A percentile compares a stretch with the other conserved stretches of the same genome.
These are phyloP conservation scores for Alternaria dauci DNA, from an alignment of 2,329 filamentous ascomycete genomes.

Conservation along the genomic window DNA sequence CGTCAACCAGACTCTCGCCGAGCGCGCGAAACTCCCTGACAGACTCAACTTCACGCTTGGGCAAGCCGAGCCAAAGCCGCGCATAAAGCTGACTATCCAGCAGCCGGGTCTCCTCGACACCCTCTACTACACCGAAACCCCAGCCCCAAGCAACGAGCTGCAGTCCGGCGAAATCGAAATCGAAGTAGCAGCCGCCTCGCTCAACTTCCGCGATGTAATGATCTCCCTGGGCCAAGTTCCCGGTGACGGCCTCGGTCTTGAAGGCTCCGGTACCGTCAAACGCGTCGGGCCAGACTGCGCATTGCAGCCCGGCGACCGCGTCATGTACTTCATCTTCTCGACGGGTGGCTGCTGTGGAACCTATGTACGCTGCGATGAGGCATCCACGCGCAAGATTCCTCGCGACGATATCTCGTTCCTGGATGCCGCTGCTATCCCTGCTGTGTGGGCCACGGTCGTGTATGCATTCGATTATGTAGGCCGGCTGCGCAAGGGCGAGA, in stretches of 20 bases:
- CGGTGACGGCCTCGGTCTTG: conserved; percentile 14
- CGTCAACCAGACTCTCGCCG: conserved; percentile 13
- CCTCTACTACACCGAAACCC: conserved; percentile 18
- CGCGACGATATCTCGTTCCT: conserved; percentile 18
- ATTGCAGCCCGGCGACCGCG: conserved; percentile 14
- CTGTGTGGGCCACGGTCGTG: conserved; percentile 22
- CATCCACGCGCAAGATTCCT: conserved; percentile 5
- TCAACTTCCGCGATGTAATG: conserved; percentile 30
- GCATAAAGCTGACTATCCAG: conserved; percentile 18
- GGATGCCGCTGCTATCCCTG: conserved; percentile 20
- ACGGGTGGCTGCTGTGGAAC: conserved; percentile 17
- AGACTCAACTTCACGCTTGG: conserved; percentile 9
- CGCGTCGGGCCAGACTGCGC: conserved; percentile 13
- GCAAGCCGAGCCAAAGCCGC: conserved; percentile 10
- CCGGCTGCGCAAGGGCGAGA: conserved; percentile 40
- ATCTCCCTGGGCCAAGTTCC: conserved; percentile 13
- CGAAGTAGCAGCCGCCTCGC: conserved; percentile 17
- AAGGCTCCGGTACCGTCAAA: conserved; percentile 25
- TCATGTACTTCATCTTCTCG: conserved; percentile 19
- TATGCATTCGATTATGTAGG: conserved; percentile 34
- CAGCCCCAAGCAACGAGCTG: conserved; percentile 5
- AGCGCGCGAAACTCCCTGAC: conserved; percentile 6
- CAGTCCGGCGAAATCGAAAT: conserved; percentile 26
- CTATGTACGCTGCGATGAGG: conserved; percentile 14
- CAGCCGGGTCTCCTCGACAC: conserved; percentile 23